Evolutionary conservation across 2,329 filamentous ascomycete genomes (phyloP), one percentile per base, ranked within the genome.

Genomic region (Plectosphaerella plurivora): DNA sequence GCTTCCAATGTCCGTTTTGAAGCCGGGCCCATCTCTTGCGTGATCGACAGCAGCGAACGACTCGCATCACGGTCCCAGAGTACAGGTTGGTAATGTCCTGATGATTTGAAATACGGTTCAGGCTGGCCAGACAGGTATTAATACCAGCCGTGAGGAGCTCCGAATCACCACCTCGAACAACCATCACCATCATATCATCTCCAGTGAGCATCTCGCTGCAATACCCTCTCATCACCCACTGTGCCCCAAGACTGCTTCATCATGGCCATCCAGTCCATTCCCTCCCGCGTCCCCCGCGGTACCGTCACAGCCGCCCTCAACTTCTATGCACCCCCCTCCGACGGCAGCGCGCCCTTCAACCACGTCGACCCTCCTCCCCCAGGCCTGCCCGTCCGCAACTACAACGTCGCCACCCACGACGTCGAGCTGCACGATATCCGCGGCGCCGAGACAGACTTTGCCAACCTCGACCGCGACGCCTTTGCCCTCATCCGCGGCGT

Each of bases 341-440:
- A 89, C 66, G 78, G 81, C 60, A 70, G 76, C 10, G 63, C 62
- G 1, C 86, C 87, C 22, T 87, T 79, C 74, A 83, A 86, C 71
- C 83, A 84, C 66, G 85, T 91, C 61, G 84, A 89, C 57, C 66
- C 72, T 9, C 82, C 82, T 0, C 82, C 86, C 0, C 68, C 76
- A 2, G 86, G 84, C 53, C 63, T 77, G 24, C 83, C 84, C 0
- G 78, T 83, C 62, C 78, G 78, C 57, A 95, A 95, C 76, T 88
- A 82, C 68, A 68, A 68, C 50, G 70, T 76, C 54, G 60, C 68
- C 41, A 45, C 66, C 9, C 75, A 82, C 20, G 64, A 75, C 3
- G 81, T 90, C 28, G 63, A 65, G 5, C 79, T 97, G 61, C 73
- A 77, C 55, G 91, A 97, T 71, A 78, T 92, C 61, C 88, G 91